phyloP scores from a whole-genome alignment of 805 yeast species.

The Sugiyamaella mastotermitis region DNA sequence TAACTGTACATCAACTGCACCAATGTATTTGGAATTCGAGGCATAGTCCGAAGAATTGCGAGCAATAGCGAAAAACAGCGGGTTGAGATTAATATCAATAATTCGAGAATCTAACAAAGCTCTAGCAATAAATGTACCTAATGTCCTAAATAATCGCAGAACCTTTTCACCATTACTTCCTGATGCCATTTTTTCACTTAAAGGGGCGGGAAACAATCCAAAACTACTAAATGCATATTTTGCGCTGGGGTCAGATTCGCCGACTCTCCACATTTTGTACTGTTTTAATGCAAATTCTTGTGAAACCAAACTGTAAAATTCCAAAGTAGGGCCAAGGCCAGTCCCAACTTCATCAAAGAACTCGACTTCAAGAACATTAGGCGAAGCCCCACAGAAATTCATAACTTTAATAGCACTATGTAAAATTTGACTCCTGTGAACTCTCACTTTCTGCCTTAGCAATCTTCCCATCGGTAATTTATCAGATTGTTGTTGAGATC shows the following conservation, averaged over 20 bases:
- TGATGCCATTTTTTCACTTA: conserved; percentile 24
- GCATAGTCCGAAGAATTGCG: conserved; percentile 8
- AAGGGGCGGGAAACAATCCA: conserved; percentile 75
- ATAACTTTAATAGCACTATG: conserved; percentile 76
- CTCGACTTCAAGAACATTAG: conserved; percentile 80
- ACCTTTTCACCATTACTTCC: conserved; percentile 37
- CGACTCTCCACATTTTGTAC: conserved; percentile 64
- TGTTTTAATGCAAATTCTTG: conserved; percentile 57
- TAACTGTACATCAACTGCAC: conserved; percentile 50
- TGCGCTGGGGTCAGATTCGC: conserved; percentile 21
- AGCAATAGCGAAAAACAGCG: conserved; percentile 56
- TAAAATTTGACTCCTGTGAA: conserved; percentile 63
- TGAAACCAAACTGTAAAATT: conserved; percentile 80
- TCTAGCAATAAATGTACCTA: conserved; percentile 84
- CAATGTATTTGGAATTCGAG: conserved; percentile 30
- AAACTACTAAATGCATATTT: conserved; percentile 36
- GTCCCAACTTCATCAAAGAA: conserved; percentile 91
- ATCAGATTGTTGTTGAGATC: conserved; percentile 21
- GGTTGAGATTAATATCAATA: conserved; percentile 73
- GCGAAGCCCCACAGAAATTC: conserved; percentile 68
- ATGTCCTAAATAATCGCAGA: conserved; percentile 49
- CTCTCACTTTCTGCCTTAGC: conserved; percentile 70
- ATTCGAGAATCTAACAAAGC: conserved; percentile 83
- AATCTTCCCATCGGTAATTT: conserved; percentile 55
- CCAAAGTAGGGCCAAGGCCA: conserved; percentile 93